These are phyloP conservation scores for Vitis cinerea DNA, from an alignment of 164 flowering plant species.

Conservation along the genomic window DNA sequence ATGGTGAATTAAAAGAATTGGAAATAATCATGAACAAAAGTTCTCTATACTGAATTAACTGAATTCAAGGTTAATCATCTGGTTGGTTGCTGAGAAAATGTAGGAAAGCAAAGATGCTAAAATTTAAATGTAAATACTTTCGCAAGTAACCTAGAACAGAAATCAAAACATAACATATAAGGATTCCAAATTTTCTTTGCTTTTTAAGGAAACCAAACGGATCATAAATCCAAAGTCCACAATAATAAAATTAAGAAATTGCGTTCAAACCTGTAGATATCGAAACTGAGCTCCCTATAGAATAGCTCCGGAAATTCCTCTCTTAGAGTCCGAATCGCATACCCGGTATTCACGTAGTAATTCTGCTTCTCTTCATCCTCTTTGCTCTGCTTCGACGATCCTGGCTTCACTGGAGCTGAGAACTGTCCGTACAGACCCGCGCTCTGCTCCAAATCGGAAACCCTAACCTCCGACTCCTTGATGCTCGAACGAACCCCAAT, in stretches of 20 bases:
- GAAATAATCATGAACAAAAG: no score
- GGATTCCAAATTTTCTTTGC: conserved; percentile 12
- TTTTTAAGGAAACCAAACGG: conserved; percentile 6
- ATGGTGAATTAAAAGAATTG: no score
- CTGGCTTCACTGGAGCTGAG: conserved; percentile 51
- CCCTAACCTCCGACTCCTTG: conserved; percentile 31
- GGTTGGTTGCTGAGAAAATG: conserved; percentile 2
- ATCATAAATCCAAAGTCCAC: not conserved
- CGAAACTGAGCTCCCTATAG: conserved; percentile 57
- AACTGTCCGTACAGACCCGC: conserved; percentile 33
- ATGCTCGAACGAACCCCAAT: conserved; percentile 25
- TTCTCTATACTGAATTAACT: not conserved
- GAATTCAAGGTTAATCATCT: not conserved
- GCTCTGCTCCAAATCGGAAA: conserved; percentile 24
- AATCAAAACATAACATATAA: not conserved
- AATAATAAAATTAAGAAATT: not conserved
- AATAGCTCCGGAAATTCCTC: conserved; percentile 78
- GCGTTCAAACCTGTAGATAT: conserved; percentile 65
- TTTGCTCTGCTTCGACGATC: conserved; percentile 31
- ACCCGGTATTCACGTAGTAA: conserved; percentile 71
- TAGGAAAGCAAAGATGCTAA: not conserved
- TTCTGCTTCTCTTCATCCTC: conserved; percentile 66
- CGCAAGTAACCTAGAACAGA: not conserved
- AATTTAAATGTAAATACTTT: not conserved
- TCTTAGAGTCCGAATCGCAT: conserved; percentile 76